A percentile compares a stretch with the other conserved stretches of the same genome.
These are phyloP conservation scores for Cladophialophora yegresii DNA, from an alignment of 2,329 filamentous ascomycete species.

Conservation along the genomic window DNA sequence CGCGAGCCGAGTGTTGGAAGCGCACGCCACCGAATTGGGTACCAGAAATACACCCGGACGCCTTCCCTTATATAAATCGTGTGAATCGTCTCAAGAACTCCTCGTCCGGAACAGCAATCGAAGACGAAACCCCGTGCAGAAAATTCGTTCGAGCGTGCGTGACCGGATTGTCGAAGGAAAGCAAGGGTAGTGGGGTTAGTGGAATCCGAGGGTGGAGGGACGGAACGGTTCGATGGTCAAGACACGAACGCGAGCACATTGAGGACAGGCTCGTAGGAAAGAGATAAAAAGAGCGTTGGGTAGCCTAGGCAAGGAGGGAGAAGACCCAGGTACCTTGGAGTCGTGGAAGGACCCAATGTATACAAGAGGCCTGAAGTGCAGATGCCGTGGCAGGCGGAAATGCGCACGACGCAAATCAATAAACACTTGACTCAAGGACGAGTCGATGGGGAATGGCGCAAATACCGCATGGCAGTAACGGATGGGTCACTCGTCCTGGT, in stretches of 20 bases:
- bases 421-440: slow-evolving; percentile 27
- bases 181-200: slow-evolving; percentile 19
- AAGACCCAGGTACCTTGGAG: slow-evolving; percentile 28
- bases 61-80: slow-evolving; percentile 16
- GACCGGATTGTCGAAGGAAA: slow-evolving; percentile 22
- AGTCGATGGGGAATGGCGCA: slow-evolving; percentile 29
- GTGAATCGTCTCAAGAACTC: slow-evolving; percentile 3
- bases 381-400: slow-evolving; percentile 32
- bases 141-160: slow-evolving; percentile 8
- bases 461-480: slow-evolving; percentile 22
- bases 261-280: slow-evolving; percentile 27
- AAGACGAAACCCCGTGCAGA: slow-evolving; percentile 13
- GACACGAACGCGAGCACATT: slow-evolving; percentile 24
- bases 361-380: slow-evolving; percentile 32
- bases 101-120: slow-evolving; percentile 2
- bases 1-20: slow-evolving; percentile 8
- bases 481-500: slow-evolving; percentile 30
- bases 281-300: slow-evolving; percentile 32
- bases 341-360: slow-evolving; percentile 26
- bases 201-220: slow-evolving; percentile 20
- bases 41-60: slow-evolving; percentile 15
- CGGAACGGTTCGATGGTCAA: slow-evolving; percentile 18
- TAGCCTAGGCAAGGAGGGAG: slow-evolving; percentile 25
- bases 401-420: slow-evolving; percentile 24
- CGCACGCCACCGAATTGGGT: slow-evolving; percentile 9